Evolutionary conservation across 768 basidiomycete species (phyloP).

Genomic region (Tricholoma hemisulphureum): DNA sequence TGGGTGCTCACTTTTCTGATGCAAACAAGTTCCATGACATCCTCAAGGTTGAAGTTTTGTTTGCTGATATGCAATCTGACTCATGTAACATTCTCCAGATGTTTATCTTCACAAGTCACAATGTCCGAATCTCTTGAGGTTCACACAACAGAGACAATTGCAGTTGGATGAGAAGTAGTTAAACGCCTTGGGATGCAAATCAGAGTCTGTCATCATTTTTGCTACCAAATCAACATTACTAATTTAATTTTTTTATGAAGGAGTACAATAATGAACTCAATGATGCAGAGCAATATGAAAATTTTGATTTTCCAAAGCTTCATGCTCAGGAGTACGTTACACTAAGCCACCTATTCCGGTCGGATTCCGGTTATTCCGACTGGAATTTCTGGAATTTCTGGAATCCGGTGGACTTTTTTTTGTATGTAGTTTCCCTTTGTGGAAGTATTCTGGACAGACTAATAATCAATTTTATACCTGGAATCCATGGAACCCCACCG

Average conservation of each 20-base stretch:
- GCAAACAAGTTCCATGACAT: constrained; percentile 33
- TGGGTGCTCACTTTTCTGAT: constrained; percentile 27
- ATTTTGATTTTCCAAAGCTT: constrained; percentile 36
- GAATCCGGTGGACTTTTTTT: too few relatives aligned
- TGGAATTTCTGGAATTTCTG: too few relatives aligned
- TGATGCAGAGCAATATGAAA: constrained; percentile 9
- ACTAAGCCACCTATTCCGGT: too few relatives aligned
- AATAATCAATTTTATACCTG: too few relatives aligned
- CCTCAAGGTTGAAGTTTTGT: constrained; percentile 23
- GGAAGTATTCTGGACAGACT: too few relatives aligned
- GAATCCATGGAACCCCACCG: too few relatives aligned
- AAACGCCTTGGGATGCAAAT: too few relatives aligned
- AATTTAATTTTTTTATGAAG: background rate
- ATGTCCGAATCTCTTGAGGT: constrained; percentile 28
- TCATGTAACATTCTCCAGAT: background rate
- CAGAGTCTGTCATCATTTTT: too few relatives aligned
- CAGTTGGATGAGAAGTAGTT: constrained; percentile 12
- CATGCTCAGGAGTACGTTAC: too few relatives aligned
- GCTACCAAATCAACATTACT: too few relatives aligned
- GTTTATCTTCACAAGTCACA: constrained; percentile 14
- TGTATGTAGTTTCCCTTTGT: too few relatives aligned
- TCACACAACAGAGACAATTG: constrained; percentile 31
- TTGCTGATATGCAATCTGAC: background rate
- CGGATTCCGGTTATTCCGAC: too few relatives aligned
- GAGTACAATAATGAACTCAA: background rate